A percentile compares a stretch with the other conserved stretches of the same genome.
Conservation (phyloP, 176 grass and related monocot species). For the Carex littledalei region DNA sequence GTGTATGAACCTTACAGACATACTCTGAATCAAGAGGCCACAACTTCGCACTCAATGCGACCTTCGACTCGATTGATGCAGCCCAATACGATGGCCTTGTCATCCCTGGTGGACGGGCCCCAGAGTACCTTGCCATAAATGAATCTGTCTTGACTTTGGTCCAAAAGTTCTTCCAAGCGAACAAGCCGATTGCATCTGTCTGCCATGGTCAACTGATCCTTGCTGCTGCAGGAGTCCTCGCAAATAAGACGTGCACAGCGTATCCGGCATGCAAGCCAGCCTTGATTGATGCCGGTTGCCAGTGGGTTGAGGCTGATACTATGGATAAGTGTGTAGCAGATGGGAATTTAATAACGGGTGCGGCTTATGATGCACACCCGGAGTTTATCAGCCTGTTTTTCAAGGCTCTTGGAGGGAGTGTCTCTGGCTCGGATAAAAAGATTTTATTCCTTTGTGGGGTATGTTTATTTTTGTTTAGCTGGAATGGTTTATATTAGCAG, state of each 20-base stretch:
- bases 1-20: conserved; percentile 36
- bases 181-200: conserved; percentile 73
- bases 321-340: conserved; percentile 48
- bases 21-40: conserved; percentile 84
- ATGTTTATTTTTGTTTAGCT: conserved; percentile 15
- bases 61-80: conserved; percentile 44
- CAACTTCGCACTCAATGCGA: conserved; percentile 76
- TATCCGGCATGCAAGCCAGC: conserved; percentile 64
- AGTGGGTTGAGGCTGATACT: conserved; percentile 78
- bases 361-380: conserved; percentile 58
- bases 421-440: conserved; percentile 63
- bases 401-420: conserved; percentile 69
- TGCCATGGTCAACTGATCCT: conserved; percentile 92
- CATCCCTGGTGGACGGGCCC: conserved; percentile 85
- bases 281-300: conserved; percentile 68
- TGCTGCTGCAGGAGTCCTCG: conserved; percentile 59
- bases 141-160: conserved; percentile 50
- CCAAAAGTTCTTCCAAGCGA: conserved; percentile 38
- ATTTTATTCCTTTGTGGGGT: conserved; percentile 95
- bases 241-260: conserved; percentile 52
- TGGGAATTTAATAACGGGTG: conserved; percentile 64
- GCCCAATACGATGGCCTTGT: conserved; percentile 63
- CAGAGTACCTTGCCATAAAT: conserved; percentile 85
- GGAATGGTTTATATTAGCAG: background rate
- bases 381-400: conserved; percentile 81